Conservation (phyloP, 2,329 filamentous ascomycete genomes). For the Fusarium tricinctum region DNA sequence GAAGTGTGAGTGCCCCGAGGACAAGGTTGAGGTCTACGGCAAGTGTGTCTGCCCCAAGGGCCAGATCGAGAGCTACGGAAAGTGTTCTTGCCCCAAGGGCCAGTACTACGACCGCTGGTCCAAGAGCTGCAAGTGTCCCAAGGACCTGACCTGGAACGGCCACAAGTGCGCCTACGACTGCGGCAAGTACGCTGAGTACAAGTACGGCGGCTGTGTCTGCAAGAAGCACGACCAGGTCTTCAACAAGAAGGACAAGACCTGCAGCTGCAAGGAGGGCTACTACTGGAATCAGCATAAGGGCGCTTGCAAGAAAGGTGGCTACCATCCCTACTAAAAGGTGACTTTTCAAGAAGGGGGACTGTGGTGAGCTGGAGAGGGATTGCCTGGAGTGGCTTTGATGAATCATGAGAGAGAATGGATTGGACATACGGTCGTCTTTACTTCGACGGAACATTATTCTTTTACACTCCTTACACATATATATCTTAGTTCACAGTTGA, state of each 20-base stretch:
- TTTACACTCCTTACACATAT: slow-evolving; percentile 42
- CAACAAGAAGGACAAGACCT: slow-evolving; percentile 33
- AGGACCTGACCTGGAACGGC: slow-evolving; percentile 38
- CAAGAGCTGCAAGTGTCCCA: slow-evolving; percentile 40
- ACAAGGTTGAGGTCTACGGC: slow-evolving; percentile 21
- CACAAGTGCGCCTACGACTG: slow-evolving; percentile 38
- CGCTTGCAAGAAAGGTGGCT: slow-evolving; percentile 36
- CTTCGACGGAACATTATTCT: slow-evolving; percentile 27
- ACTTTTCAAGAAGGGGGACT: too few relatives aligned
- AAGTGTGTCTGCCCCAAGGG: slow-evolving; percentile 38
- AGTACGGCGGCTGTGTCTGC: slow-evolving; percentile 40
- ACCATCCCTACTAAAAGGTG: slow-evolving; percentile 20
- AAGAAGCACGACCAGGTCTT: slow-evolving; percentile 38
- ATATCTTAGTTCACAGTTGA: slow-evolving; percentile 29
- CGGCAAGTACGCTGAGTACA: slow-evolving; percentile 39
- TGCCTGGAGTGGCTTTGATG: slow-evolving; percentile 12
- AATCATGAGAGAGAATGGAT: slow-evolving; percentile 9
- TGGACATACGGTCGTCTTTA: slow-evolving; percentile 16
- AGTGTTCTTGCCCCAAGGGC: slow-evolving; percentile 35
- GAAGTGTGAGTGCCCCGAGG: slow-evolving; percentile 24
- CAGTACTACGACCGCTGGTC: slow-evolving; percentile 41
- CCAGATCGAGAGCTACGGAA: slow-evolving; percentile 20
- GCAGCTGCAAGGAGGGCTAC: slow-evolving; percentile 35
- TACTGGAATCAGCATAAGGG: slow-evolving; percentile 29
- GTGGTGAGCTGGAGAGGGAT: background rate